Conservation (phyloP, 176 grass and related monocot species). For the Themeda triandra region DNA sequence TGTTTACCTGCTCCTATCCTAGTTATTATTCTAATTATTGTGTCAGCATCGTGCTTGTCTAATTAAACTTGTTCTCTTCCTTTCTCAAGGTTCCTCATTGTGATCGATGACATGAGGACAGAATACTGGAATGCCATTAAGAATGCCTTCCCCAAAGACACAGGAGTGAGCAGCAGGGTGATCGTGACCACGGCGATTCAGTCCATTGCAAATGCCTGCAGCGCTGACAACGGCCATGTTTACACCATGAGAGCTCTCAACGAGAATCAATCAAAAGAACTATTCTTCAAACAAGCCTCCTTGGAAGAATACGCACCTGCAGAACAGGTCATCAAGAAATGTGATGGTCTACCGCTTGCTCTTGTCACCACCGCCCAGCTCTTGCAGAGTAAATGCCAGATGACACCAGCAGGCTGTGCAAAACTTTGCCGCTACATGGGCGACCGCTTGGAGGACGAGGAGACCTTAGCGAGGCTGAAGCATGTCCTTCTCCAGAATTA, state of each 20-base stretch:
- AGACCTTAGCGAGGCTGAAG: not conserved
- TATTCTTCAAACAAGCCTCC: not conserved
- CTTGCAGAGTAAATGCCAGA: not conserved
- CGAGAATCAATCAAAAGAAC: not conserved
- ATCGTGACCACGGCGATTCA: slow-evolving; percentile 7
- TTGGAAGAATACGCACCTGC: not conserved
- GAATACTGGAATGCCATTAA: not conserved
- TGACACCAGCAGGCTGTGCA: not conserved
- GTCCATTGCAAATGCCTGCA: slow-evolving; percentile 6
- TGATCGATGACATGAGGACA: not conserved
- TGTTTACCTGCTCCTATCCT: too few relatives aligned
- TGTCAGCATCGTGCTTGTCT: too few relatives aligned
- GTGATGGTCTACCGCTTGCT: not conserved
- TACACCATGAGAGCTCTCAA: not conserved
- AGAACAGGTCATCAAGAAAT: not conserved
- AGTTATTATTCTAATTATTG: too few relatives aligned
- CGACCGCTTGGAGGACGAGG: not conserved
- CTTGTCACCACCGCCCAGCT: not conserved
- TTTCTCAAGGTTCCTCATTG: not conserved
- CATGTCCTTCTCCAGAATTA: not conserved
- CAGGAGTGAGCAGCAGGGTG: not conserved
- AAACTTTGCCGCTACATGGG: not conserved
- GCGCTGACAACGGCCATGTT: not conserved
- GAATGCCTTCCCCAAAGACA: not conserved
- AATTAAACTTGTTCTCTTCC: too few relatives aligned